These are phyloP conservation scores for Tuctoria greenei DNA, from an alignment of 176 grass and related monocot genomes.

Conservation along the genomic window DNA sequence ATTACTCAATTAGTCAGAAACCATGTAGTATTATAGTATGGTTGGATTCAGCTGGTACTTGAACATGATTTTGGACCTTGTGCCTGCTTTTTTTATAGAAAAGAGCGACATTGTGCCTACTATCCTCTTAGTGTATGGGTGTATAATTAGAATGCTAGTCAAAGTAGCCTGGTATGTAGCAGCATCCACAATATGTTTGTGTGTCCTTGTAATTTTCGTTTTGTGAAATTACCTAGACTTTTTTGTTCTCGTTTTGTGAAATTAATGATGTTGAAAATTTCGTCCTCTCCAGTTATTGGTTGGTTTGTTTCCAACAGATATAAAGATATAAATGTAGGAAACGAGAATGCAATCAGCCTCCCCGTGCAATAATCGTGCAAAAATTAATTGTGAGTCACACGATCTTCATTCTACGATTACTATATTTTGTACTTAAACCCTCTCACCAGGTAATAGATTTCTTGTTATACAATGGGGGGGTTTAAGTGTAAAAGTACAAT, in stretches of 20 bases:
- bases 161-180: neutral
- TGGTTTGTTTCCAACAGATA: neutral
- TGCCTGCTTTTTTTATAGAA: no score
- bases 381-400: no score
- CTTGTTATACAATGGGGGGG: no score
- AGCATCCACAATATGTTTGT: neutral
- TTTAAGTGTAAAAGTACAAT: no score
- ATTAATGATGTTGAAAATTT: neutral
- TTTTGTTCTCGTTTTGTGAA: neutral
- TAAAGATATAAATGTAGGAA: no score
- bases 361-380: no score
- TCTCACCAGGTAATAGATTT: no score
- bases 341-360: no score
- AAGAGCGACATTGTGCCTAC: neutral
- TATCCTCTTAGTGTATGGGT: neutral
- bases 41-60: neutral
- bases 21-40: neutral
- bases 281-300: neutral
- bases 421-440: no score
- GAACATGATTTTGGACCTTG: neutral
- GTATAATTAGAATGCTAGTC: slow-evolving; percentile 16
- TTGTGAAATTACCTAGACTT: no score
- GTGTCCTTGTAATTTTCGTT: no score
- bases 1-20: neutral
- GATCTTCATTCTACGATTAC: no score